Evolutionary conservation across 2,329 filamentous ascomycete species (phyloP), one percentile per base, ranked within the genome.

Genomic region (Pseudogymnoascus sp.): DNA sequence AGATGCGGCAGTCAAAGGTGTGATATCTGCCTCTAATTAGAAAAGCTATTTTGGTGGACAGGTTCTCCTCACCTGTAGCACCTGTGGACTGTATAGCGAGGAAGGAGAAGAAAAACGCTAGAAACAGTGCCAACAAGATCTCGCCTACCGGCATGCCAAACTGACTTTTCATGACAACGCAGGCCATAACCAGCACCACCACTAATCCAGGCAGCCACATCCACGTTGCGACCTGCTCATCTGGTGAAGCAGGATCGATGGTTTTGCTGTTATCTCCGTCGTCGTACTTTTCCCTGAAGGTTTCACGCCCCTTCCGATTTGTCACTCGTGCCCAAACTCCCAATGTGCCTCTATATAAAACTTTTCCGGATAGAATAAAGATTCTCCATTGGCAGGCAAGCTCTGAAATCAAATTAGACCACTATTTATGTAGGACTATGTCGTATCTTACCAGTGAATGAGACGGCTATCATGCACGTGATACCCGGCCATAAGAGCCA

Each of bases 371-470:
- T 18, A 52, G n/a, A 33, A 52, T 52, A 52, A 30, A 52, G n/a
- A 52, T 52, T 19, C 45, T 52, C 45, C 45, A 52, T 19, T 52
- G 45, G 45, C 45, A 52, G n/a, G 45, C 45, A 52, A 52, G 45
- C 26, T 52, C 45, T 52, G 26, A 18, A 7, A 52, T 33, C 10
- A 30, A 30, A 52, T 52, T 33, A 52, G 45, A 19, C 15, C 26
- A 4, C 23, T 30, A 15, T 52, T 13, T 3, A 52, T 33, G 1
- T 7, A 15, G 26, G 15, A 13, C 12, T 9, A 18, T 33, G 15
- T 12, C 3, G n/a, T 52, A 18, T 9, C 45, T 52, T 52, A 52
- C 45, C 45, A 18, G 26, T 52, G 26, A 52, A 52, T 5, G 45
- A 52, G 15, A 52, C 45, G 13, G 45, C 45, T 52, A 52, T 52